These are phyloP conservation scores for Tetrapisispora arboricola DNA, from an alignment of 805 yeast genomes.

Conservation along the genomic window DNA sequence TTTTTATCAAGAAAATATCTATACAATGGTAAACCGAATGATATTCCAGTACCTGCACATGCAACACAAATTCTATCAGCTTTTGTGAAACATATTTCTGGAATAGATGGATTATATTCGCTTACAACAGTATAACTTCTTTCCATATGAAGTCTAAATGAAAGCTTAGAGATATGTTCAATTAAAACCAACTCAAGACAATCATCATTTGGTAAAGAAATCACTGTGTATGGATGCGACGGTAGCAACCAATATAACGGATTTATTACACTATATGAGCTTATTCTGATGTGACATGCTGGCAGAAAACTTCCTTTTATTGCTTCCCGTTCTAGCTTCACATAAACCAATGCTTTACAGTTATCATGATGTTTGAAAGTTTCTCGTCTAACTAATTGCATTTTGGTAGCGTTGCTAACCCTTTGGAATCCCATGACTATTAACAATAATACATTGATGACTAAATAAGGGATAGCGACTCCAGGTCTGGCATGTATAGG, in stretches of 20 bases:
- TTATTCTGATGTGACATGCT: slow-evolving; percentile 50
- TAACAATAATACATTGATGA: slow-evolving; percentile 15
- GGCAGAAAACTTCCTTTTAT: slow-evolving; percentile 32
- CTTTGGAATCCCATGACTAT: slow-evolving; percentile 7
- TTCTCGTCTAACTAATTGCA: slow-evolving; percentile 9
- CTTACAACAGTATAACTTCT: slow-evolving; percentile 32
- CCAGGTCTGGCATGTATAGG: slow-evolving; percentile 65
- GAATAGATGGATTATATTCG: slow-evolving; percentile 36
- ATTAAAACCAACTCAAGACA: slow-evolving; percentile 37
- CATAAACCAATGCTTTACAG: slow-evolving; percentile 16
- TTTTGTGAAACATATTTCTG: slow-evolving; percentile 35
- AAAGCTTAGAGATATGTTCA: slow-evolving; percentile 19
- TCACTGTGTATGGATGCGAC: slow-evolving; percentile 60
- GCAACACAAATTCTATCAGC: slow-evolving; percentile 44
- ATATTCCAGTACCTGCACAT: slow-evolving; percentile 69
- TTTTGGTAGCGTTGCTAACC: slow-evolving; percentile 8
- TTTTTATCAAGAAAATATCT: slow-evolving; percentile 22
- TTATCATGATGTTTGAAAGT: slow-evolving; percentile 7
- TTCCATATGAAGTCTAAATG: slow-evolving; percentile 27
- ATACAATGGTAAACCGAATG: slow-evolving; percentile 48
- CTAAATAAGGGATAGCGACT: slow-evolving; percentile 32
- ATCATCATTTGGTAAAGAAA: slow-evolving; percentile 34
- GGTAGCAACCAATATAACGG: slow-evolving; percentile 42
- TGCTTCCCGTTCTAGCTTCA: slow-evolving; percentile 20
- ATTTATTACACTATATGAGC: slow-evolving; percentile 27